phyloP scores from a whole-genome alignment of 164 flowering plant species.

The Vitis riparia region DNA sequence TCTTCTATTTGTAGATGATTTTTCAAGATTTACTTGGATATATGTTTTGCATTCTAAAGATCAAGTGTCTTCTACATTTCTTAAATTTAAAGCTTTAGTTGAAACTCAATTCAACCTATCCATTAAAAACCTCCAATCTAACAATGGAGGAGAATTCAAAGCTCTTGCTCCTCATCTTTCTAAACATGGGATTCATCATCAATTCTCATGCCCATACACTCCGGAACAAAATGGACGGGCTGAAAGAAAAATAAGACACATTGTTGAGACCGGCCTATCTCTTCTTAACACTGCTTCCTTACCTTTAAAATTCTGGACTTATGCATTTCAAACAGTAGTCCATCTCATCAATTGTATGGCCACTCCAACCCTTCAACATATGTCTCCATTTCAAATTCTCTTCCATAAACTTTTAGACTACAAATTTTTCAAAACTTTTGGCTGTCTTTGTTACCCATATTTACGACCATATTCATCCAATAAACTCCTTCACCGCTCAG shows the following conservation, averaged over 20 bases:
- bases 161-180: not conserved
- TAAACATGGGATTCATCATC: slow-evolving; percentile 8
- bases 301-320: slow-evolving; percentile 14
- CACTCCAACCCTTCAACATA: not conserved
- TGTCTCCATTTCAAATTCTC: slow-evolving; percentile 3
- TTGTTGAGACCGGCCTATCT: slow-evolving; percentile 17
- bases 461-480: no score
- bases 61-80: no score
- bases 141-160: slow-evolving; percentile 22
- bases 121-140: not conserved
- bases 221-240: slow-evolving; percentile 10
- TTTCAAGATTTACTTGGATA: no score
- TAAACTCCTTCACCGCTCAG: no score
- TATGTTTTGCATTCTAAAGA: no score
- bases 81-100: no score
- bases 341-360: slow-evolving; percentile 18
- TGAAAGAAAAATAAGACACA: slow-evolving; percentile 9
- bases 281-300: slow-evolving; percentile 9
- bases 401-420: not conserved
- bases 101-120: no score
- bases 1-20: no score
- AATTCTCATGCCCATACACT: slow-evolving; percentile 18
- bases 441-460: no score
- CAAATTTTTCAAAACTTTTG: no score
- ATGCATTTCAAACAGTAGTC: slow-evolving; percentile 16